phyloP scores from a whole-genome alignment of 2,329 filamentous ascomycete species.

The Fusarium sp. region DNA sequence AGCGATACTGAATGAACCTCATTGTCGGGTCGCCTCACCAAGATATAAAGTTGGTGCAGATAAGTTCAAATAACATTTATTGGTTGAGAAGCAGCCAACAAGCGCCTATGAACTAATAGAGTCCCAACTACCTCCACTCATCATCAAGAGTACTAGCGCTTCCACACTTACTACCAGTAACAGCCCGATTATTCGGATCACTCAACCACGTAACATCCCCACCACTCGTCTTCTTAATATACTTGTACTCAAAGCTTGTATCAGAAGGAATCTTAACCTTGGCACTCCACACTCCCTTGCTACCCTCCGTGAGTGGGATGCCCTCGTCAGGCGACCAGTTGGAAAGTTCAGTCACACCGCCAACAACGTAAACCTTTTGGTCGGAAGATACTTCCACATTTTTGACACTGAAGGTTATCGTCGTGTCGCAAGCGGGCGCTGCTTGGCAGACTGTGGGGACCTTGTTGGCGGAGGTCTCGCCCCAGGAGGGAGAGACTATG shows the following conservation, averaged over 20 bases:
- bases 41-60: accelerated
- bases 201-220: constrained; percentile 68
- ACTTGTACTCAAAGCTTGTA: constrained; percentile 69
- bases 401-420: constrained; percentile 38
- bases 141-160: constrained; percentile 15
- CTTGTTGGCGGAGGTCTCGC: constrained; percentile 35
- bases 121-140: constrained; percentile 20
- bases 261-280: constrained; percentile 64
- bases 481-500: constrained; percentile 66
- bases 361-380: constrained; percentile 39
- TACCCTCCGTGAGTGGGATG: constrained; percentile 63
- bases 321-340: constrained; percentile 55
- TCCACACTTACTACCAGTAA: constrained; percentile 15
- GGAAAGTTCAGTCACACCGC: constrained; percentile 53
- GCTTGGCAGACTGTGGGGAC: constrained; percentile 34
- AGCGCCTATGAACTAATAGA: too few relatives aligned
- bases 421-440: constrained; percentile 42
- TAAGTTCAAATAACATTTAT: neutral
- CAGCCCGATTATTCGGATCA: constrained; percentile 55
- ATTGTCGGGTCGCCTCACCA: too few relatives aligned
- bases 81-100: neutral
- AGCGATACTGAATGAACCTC: too few relatives aligned
- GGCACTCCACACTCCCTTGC: constrained; percentile 60
- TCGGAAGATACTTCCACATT: constrained; percentile 26
- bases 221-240: constrained; percentile 63